Percentiles rank a stretch among this genome's conserved stretches.
Conservation (phyloP, 805 yeast genomes). For the Wickerhamiella alocasiicola region DNA sequence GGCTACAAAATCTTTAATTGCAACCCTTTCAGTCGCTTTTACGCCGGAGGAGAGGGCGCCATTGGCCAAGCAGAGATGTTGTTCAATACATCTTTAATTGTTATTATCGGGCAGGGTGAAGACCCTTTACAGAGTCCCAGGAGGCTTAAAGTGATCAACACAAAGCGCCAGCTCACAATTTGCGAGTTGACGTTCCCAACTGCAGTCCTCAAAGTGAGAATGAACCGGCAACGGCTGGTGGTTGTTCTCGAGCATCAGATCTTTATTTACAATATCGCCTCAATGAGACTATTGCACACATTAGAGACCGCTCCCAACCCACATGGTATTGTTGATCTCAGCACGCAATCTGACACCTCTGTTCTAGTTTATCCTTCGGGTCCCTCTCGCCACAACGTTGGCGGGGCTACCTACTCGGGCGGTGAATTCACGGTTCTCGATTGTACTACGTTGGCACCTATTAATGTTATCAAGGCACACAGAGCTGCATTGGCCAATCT, state of each 20-base stretch:
- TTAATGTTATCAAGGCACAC: conserved; percentile 79
- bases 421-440: conserved; percentile 77
- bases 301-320: conserved; percentile 45
- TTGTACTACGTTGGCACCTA: conserved; percentile 55
- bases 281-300: conserved; percentile 69
- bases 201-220: conserved; percentile 52
- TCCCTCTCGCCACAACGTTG: conserved; percentile 16
- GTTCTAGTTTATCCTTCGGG: conserved; percentile 43
- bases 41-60: conserved; percentile 33
- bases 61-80: conserved; percentile 69
- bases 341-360: conserved; percentile 8
- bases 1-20: conserved; percentile 73
- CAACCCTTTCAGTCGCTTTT: conserved; percentile 72
- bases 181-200: conserved; percentile 86
- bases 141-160: conserved; percentile 68
- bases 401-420: conserved; percentile 14
- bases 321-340: conserved; percentile 27
- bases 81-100: conserved; percentile 75
- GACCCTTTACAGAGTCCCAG: conserved; percentile 57
- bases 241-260: conserved; percentile 73
- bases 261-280: conserved; percentile 77
- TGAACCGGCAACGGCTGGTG: conserved; percentile 71
- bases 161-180: conserved; percentile 52
- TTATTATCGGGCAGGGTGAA: conserved; percentile 68
- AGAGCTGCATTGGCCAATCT: conserved; percentile 60